Base-by-base conservation (phyloP, 768 basidiomycete species). In the Tephrocybe sp. region DNA sequence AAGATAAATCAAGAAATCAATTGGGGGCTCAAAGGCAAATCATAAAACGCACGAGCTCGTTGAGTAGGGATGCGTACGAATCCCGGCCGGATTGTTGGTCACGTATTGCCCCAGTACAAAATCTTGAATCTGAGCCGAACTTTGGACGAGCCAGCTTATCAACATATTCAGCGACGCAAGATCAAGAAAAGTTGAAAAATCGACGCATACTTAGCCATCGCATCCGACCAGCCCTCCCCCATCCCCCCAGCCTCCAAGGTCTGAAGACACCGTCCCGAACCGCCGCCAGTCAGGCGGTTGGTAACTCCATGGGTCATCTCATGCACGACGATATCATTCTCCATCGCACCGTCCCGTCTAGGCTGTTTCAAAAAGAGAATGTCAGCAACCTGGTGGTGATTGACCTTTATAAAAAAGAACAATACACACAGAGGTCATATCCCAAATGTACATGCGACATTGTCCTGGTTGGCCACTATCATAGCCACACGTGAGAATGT, bases 231-330 rank as follows among this genome's bases (percentile, higher is more conserved):
- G 9, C 65, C 65, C 56, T 83, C 81, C 41, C 79, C 80, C 75
- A 81, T 78, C 20, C 81, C 80, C n/a, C 79, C 78, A 9, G 79
- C 73, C 60, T 81, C 81, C 45, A 72, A 73, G 41, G 70, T 77
- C 57, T 78, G 76, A 45, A 83, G 68, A 65, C 81, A 83, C 18
- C 75, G 69, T 47, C 75, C 74, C 26, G 61, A 81, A 26, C 73
- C 76, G 28, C 75, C 75, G 20, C 77, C 77, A 1, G 76, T 77
- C 65, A 79, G 54, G n/a, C 70, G 57, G 56, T 68, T 74, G 20
- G 72, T 70, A 37, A 74, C 61, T 4, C 72, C 73, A 53, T 73
- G 76, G 17, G 70, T 74, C 58, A 70, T 76, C 63, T 84, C 77
- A 53, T 79, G 77, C 20, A 75, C 66, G 45, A 67, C 30, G 26